phyloP scores from a whole-genome alignment of 2,329 filamentous ascomycete genomes.

The Fusarium stilboides region DNA sequence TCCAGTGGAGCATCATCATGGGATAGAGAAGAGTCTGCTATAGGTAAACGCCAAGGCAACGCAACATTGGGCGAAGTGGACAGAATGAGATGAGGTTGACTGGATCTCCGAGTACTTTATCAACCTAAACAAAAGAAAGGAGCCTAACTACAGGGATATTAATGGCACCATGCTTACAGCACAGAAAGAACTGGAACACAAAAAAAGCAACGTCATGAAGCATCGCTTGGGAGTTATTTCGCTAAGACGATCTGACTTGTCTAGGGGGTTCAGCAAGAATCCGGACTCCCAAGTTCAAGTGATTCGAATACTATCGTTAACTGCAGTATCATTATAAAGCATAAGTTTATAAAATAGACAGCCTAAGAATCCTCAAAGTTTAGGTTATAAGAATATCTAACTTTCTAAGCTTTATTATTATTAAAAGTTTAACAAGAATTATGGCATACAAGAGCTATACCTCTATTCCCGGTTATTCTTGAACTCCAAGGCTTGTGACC shows the following conservation, averaged over 20 bases:
- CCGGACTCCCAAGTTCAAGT: too few species aligned
- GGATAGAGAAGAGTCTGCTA: conserved; percentile 4
- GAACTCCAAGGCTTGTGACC: conserved; percentile 11
- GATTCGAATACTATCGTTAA: too few species aligned
- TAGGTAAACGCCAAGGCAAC: conserved; percentile 26
- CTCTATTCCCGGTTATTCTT: too few species aligned
- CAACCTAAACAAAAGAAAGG: conserved; percentile 13
- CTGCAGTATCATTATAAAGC: too few species aligned
- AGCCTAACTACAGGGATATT: conserved; percentile 8
- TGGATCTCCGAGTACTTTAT: conserved; percentile 10
- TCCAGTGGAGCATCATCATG: conserved; percentile 16
- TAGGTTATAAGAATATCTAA: too few species aligned
- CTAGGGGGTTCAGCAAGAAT: too few species aligned
- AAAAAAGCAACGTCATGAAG: background rate
- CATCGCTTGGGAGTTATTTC: background rate
- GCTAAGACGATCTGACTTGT: conserved; percentile 6
- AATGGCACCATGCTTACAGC: background rate
- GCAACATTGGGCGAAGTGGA: conserved; percentile 14
- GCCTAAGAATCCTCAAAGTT: too few species aligned
- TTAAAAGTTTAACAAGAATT: too few species aligned
- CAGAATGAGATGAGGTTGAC: conserved; percentile 33
- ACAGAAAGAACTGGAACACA: background rate
- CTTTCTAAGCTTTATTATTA: too few species aligned
- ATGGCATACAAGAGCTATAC: too few species aligned
- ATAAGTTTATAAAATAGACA: too few species aligned